A percentile compares a stretch with the other conserved stretches of the same genome.
phyloP scores from a whole-genome alignment of 2,329 filamentous ascomycete genomes.

The Calonectria henricotiae region DNA sequence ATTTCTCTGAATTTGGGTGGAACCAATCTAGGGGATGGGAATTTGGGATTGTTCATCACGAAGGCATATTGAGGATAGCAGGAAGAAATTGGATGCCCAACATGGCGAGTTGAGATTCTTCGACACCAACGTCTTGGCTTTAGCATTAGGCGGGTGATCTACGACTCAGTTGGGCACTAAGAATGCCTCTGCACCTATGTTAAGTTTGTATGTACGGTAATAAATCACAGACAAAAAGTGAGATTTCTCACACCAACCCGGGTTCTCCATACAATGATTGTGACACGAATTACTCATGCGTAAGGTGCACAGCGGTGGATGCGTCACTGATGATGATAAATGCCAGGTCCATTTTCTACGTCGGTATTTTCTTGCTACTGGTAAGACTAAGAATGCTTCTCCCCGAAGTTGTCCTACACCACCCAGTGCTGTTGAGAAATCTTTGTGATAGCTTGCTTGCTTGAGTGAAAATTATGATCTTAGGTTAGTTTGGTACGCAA shows the following conservation, averaged over 20 bases:
- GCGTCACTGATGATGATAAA: not conserved
- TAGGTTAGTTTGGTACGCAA: too few relatives aligned
- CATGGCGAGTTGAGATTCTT: constrained; percentile 1
- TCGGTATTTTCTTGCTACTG: not conserved
- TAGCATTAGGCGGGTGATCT: constrained; percentile 1
- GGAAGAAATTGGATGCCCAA: constrained; percentile 8
- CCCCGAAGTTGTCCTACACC: not conserved
- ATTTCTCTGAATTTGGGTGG: not conserved
- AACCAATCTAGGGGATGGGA: not conserved
- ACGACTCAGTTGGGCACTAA: constrained; percentile 5
- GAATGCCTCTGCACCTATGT: not conserved
- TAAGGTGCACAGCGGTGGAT: not conserved
- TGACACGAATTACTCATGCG: not conserved
- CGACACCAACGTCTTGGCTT: constrained; percentile 17
- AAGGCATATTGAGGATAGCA: constrained; percentile 8
- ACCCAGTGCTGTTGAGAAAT: too few relatives aligned
- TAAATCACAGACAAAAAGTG: constrained; percentile 16
- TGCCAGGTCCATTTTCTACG: not conserved
- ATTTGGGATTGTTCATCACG: constrained; percentile 6
- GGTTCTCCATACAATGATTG: not conserved
- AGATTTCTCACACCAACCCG: constrained; percentile 19
- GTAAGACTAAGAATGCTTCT: not conserved
- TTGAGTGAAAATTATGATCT: too few relatives aligned
- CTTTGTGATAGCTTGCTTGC: too few relatives aligned
- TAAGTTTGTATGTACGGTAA: constrained; percentile 10